Conservation (phyloP, 2,329 filamentous ascomycete genomes). For the Gliomastix tumulicola region DNA sequence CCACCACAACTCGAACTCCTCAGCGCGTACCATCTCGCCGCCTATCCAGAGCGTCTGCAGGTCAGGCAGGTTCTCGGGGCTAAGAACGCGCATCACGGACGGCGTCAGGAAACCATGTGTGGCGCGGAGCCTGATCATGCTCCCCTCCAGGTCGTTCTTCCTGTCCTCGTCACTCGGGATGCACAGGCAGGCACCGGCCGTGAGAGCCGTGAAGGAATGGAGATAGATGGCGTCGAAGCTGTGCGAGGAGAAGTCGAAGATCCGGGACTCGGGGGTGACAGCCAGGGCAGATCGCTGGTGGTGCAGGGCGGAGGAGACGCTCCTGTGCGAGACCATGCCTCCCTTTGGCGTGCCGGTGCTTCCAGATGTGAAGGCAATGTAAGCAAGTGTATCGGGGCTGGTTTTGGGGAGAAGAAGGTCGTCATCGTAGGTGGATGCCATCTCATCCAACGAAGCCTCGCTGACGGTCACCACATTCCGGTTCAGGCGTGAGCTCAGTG, state of each 20-base stretch:
- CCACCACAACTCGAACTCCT: constrained; percentile 3
- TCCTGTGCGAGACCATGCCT: constrained; percentile 9
- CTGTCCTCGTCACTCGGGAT: constrained; percentile 9
- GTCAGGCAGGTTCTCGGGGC: constrained; percentile 8
- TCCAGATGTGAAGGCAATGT: constrained; percentile 6
- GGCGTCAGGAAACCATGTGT: constrained; percentile 8
- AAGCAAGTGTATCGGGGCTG: constrained; percentile 2
- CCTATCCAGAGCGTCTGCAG: constrained; percentile 11
- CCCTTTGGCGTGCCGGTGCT: constrained; percentile 16
- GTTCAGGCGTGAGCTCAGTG: background rate
- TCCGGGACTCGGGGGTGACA: background rate
- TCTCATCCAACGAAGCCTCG: background rate
- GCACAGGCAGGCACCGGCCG: constrained; percentile 7
- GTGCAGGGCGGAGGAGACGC: constrained; percentile 7
- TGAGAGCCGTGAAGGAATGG: constrained; percentile 4
- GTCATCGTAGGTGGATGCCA: background rate
- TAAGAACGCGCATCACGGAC: constrained; percentile 11
- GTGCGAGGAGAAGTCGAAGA: constrained; percentile 6
- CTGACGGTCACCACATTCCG: background rate
- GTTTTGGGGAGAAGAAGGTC: background rate
- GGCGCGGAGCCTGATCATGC: constrained; percentile 6
- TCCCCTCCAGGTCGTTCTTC: constrained; percentile 4
- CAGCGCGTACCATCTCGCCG: constrained; percentile 11
- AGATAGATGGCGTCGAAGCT: constrained; percentile 6
- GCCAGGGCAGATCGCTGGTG: background rate